These are phyloP conservation scores for Fonsecaea monophora DNA, from an alignment of 2,329 filamentous ascomycete genomes.

Conservation along the genomic window DNA sequence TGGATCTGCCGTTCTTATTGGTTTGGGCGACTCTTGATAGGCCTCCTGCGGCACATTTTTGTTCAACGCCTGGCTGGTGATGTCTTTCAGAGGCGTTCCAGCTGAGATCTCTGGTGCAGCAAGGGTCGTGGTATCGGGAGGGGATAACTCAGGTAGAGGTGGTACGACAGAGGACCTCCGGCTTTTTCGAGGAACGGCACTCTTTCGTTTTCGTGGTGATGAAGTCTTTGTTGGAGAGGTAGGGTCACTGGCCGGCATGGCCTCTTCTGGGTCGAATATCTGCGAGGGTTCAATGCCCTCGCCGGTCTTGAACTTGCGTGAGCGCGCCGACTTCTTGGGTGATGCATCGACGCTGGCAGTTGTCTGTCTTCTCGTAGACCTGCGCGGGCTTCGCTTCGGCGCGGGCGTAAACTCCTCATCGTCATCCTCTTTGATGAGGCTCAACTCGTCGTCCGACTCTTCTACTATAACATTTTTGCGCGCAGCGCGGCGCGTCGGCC, in stretches of 20 bases:
- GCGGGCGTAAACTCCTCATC: conserved; percentile 84
- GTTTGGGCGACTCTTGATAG: conserved; percentile 64
- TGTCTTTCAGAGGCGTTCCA: conserved; percentile 72
- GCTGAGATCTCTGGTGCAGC: conserved; percentile 62
- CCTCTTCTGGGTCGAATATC: conserved; percentile 64
- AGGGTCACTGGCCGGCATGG: conserved; percentile 54
- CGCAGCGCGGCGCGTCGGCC: conserved; percentile 67
- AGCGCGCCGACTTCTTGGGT: conserved; percentile 44
- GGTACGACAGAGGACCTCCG: conserved; percentile 46
- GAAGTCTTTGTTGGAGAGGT: conserved; percentile 60
- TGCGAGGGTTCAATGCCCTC: conserved; percentile 67
- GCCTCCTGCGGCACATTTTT: conserved; percentile 58
- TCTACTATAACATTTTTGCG: conserved; percentile 78
- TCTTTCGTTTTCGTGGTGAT: conserved; percentile 73
- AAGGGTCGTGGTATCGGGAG: conserved; percentile 61
- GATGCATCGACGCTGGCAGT: conserved; percentile 55
- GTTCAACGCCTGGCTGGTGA: conserved; percentile 72
- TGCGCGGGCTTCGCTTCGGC: conserved; percentile 63
- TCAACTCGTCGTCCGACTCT: conserved; percentile 73
- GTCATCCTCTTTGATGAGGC: conserved; percentile 62
- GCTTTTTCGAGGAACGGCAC: conserved; percentile 53
- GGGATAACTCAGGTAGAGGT: conserved; percentile 49
- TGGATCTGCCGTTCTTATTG: conserved; percentile 77
- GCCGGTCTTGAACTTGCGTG: conserved; percentile 55
- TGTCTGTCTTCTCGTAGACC: conserved; percentile 63